Base-by-base conservation (phyloP, 2,329 filamentous ascomycete species). In the Canariomyces notabilis region DNA sequence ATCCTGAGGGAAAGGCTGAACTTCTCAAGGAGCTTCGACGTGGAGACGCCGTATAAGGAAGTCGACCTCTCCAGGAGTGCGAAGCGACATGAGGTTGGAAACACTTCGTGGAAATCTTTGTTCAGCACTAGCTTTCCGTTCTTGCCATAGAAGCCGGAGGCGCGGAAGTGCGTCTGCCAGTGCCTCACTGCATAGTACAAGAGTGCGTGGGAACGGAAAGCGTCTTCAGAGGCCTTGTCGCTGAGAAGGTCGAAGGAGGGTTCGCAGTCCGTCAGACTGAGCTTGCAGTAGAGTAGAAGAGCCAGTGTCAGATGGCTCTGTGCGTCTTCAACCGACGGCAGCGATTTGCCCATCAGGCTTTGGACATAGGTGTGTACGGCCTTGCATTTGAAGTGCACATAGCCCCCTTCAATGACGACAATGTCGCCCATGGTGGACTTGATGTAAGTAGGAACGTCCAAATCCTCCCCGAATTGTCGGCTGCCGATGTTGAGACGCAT, bases 361-460 rank as follows among this genome's bases (percentile, higher is more conserved):
- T 57, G 57, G 16, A 68, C 50, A 44, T 66, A 59, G 0, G 51
- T 44, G 22, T 61, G 61, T 7, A 68, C 58, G 12, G 62, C 44
- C 29, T 63, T 59, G 48, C 64, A 67, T 44, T 67, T 66, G 60
- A 70, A 69, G 26, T 62, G 64, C 11, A 67, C 47, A 3, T 52
- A 52, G 0, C 66, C 66, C 2, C 59, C 58, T 5, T 64, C 57
- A 5, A 68, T 61, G 9, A 65, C 55, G 2, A 67, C 56, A 2
- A 70, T 56, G 18, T 58, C 57, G 0, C 60, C 54, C n/a, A 55
- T 57, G 0, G 52, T 55, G 1, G 53, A 43, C 4, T 52, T 39
- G n/a, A 62, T 45, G 9, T 58, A 45, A 21, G 51, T 49, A 18
- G 42, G 42, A 1, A 63, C 41, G 38, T 60, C 55, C 21, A 57